phyloP scores from a whole-genome alignment of 495 filamentous ascomycete genomes.

The Lentithecium fluviatile region DNA sequence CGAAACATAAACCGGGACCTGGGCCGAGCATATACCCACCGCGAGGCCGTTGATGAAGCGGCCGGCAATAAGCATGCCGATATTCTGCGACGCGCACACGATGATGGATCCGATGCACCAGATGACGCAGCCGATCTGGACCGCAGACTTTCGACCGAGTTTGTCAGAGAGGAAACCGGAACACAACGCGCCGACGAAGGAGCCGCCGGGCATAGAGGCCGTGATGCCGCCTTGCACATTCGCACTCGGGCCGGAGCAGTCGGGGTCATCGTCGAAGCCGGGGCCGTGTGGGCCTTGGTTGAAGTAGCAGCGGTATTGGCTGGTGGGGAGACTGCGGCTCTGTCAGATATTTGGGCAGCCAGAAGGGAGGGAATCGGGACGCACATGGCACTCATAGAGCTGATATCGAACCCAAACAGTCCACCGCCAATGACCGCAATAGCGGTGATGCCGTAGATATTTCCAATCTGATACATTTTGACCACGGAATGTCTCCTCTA shows the following conservation, averaged over 20 bases:
- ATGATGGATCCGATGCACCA: slow-evolving; percentile 73
- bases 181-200: slow-evolving; percentile 67
- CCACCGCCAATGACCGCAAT: slow-evolving; percentile 74
- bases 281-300: slow-evolving; percentile 54
- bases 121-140: slow-evolving; percentile 62
- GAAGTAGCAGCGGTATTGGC: slow-evolving; percentile 56
- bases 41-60: slow-evolving; percentile 74
- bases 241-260: slow-evolving; percentile 39
- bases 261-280: slow-evolving; percentile 8
- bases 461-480: slow-evolving; percentile 46
- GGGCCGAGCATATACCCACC: slow-evolving; percentile 75
- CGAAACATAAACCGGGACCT: slow-evolving; percentile 77
- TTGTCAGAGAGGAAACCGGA: slow-evolving; percentile 68
- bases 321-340: slow-evolving; percentile 44
- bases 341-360: no score
- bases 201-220: slow-evolving; percentile 69
- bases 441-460: slow-evolving; percentile 72
- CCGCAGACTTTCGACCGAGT: slow-evolving; percentile 65
- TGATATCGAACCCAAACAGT: slow-evolving; percentile 81
- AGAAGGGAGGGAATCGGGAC: not conserved
- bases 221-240: slow-evolving; percentile 46
- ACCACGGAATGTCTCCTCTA: not conserved
- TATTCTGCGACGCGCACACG: slow-evolving; percentile 68
- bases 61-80: slow-evolving; percentile 70
- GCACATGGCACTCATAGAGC: slow-evolving; percentile 73